A percentile compares a stretch with the other conserved stretches of the same genome.
phyloP scores from a whole-genome alignment of 345 rosid species.

The Ceriops decandra region DNA sequence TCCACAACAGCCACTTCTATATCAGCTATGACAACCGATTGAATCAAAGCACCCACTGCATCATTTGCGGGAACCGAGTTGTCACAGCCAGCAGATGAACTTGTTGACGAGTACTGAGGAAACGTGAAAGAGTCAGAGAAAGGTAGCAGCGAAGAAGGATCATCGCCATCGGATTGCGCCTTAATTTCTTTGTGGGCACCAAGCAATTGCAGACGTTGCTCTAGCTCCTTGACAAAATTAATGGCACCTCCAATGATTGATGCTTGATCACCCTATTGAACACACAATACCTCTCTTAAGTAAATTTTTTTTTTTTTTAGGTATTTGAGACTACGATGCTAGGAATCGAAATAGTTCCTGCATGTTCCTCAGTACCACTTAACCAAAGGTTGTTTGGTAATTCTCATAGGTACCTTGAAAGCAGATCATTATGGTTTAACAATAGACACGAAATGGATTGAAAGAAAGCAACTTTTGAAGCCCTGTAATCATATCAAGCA shows the following conservation, averaged over 20 bases:
- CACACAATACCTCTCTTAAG: too few relatives aligned
- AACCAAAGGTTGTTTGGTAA: too few relatives aligned
- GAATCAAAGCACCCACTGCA: neutral
- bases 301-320: neutral
- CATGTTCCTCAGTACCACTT: too few relatives aligned
- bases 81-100: constrained; percentile 16
- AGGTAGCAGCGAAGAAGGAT: constrained; percentile 17
- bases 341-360: too few relatives aligned
- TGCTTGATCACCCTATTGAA: constrained; percentile 44
- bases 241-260: constrained; percentile 52
- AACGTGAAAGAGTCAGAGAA: constrained; percentile 67
- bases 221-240: constrained; percentile 47
- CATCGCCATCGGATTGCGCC: constrained; percentile 22
- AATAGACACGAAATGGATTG: neutral
- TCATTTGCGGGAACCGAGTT: constrained; percentile 24
- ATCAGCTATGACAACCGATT: constrained; percentile 43
- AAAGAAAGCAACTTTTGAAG: neutral
- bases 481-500: neutral
- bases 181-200: constrained; percentile 31
- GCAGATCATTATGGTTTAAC: too few relatives aligned
- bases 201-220: constrained; percentile 34
- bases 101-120: constrained; percentile 55
- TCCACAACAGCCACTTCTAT: constrained; percentile 84
- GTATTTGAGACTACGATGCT: neutral
- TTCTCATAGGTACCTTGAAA: too few relatives aligned